Evolutionary conservation across 129 eudicot species (phyloP), one percentile per base, ranked within the genome.

Genomic region (Centella asiatica): DNA sequence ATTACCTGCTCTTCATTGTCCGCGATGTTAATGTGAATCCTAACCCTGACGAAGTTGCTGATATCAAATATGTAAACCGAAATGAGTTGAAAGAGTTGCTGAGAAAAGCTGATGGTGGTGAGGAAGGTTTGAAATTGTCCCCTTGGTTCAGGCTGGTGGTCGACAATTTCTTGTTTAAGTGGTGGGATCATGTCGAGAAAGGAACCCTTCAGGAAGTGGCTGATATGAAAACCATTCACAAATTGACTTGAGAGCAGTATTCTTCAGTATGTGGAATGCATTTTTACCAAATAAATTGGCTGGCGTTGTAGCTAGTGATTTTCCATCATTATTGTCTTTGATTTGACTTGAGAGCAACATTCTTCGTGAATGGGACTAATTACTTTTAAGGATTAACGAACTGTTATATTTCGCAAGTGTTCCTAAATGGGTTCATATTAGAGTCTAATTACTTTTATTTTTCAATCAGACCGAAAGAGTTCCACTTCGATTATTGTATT

Each of bases 121-220:
- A 92, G 71, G 99, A 69, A 40, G 95, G 95, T 61, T 17, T 92
- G 72, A 92, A 84, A 76, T 70, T 92, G 45, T 92, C 99, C 22
- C 99, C 99, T 6, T 92, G 99, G 99, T 92, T 92, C 86, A 76
- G 96, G 63, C 70, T 92, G 36, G 88, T 92, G 2, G 99, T 92
- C 3, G 96, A 92, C 66, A 92, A 87, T 75, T 92, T 92, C 86
- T 80, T 92, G 86, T 84, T 44, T 74, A 85, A 87, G 59, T 92
- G 95, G 96, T 92, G 99, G 99, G 96, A 92, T 51, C 96, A 87
- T 60, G 99, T 82, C 15, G 80, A 82, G 67, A 80, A 78, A 29
- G 95, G 90, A 29, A 84, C 86, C 56, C 77, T 87, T 0, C 53
- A 40, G 31, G 88, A 87, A 64, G 96, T 80, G 27, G 79, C 67